A percentile compares a stretch with the other conserved stretches of the same genome.
phyloP scores from a whole-genome alignment of 768 basidiomycete species.

The Myochromella boudieri region DNA sequence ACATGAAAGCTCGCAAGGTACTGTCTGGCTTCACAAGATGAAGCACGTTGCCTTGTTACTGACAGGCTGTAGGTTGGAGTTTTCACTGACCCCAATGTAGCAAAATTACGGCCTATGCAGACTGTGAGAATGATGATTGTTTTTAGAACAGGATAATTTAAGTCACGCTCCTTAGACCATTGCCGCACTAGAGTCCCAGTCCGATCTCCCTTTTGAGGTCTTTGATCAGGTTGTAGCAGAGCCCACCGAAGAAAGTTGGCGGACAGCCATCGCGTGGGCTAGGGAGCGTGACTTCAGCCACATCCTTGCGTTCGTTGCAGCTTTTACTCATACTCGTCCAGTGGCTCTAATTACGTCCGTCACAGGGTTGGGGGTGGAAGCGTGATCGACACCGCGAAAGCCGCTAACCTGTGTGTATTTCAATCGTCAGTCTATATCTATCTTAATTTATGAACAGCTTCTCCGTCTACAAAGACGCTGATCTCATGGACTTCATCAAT shows the following conservation, averaged over 20 bases:
- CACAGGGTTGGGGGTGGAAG: constrained; percentile 87
- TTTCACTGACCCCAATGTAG: constrained; percentile 88
- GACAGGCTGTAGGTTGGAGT: constrained; percentile 73
- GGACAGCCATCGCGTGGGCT: constrained; percentile 86
- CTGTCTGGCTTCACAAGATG: neutral
- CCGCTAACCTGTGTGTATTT: constrained; percentile 75
- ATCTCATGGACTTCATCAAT: constrained; percentile 96
- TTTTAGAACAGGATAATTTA: neutral
- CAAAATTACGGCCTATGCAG: constrained; percentile 79
- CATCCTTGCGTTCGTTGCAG: constrained; percentile 73
- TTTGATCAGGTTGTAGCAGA: constrained; percentile 84
- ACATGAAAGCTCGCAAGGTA: constrained; percentile 88
- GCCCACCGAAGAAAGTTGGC: constrained; percentile 90
- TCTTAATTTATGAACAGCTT: constrained; percentile 47
- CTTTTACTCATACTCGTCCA: neutral
- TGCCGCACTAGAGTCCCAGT: constrained; percentile 75
- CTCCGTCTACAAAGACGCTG: constrained; percentile 87
- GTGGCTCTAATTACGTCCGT: constrained; percentile 3
- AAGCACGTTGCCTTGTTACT: constrained; percentile 8
- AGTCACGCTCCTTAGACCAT: constrained; percentile 50
- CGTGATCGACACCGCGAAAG: constrained; percentile 94
- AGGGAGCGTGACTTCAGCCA: constrained; percentile 88
- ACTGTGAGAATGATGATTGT: constrained; percentile 46
- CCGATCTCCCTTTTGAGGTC: constrained; percentile 76
- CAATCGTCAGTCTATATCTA: neutral